A percentile compares a stretch with the other conserved stretches of the same genome.
These are phyloP conservation scores for Pseudozyma hubeiensis DNA, from an alignment of 1,284 basidiomycete species.

Conservation along the genomic window DNA sequence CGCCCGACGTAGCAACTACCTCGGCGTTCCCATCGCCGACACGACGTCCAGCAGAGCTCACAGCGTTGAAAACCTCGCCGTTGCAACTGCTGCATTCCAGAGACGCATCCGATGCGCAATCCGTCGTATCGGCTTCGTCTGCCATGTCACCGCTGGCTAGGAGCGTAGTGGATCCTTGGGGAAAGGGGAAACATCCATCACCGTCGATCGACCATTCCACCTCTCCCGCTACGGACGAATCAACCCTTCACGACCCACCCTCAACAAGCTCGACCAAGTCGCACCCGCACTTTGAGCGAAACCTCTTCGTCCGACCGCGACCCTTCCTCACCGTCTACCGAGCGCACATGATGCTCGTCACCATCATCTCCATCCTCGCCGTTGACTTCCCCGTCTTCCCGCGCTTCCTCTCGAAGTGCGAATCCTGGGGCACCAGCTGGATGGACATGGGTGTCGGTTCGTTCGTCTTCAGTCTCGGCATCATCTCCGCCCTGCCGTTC, in stretches of 20 bases:
- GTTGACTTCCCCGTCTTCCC: conserved; percentile 95
- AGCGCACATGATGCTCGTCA: conserved; percentile 95
- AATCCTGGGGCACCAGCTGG: conserved; percentile 89
- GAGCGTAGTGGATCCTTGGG: conserved; percentile 39
- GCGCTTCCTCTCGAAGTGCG: conserved; percentile 87
- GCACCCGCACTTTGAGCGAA: background rate
- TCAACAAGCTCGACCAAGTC: background rate
- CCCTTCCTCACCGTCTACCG: conserved; percentile 86
- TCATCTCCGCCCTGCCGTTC: conserved; percentile 84
- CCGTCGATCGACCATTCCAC: background rate
- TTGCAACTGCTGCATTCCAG: conserved; percentile 20
- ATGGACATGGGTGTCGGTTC: conserved; percentile 99
- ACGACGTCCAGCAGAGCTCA: conserved; percentile 2
- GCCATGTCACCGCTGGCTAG: conserved; percentile 40
- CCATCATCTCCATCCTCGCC: conserved; percentile 88
- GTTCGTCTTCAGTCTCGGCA: conserved; percentile 92
- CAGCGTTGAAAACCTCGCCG: conserved; percentile 6
- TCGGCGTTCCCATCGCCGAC: conserved; percentile 18
- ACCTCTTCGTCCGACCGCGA: conserved; percentile 36
- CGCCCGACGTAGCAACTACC: conserved; percentile 17
- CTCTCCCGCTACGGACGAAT: background rate
- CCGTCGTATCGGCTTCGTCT: conserved; percentile 29
- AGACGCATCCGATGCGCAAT: conserved; percentile 33
- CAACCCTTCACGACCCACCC: background rate
- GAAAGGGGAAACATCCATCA: conserved; percentile 3